A percentile compares a stretch with the other conserved stretches of the same genome.
Conservation (phyloP, 1,284 basidiomycete species). For the Ceratobasidium sp. region DNA sequence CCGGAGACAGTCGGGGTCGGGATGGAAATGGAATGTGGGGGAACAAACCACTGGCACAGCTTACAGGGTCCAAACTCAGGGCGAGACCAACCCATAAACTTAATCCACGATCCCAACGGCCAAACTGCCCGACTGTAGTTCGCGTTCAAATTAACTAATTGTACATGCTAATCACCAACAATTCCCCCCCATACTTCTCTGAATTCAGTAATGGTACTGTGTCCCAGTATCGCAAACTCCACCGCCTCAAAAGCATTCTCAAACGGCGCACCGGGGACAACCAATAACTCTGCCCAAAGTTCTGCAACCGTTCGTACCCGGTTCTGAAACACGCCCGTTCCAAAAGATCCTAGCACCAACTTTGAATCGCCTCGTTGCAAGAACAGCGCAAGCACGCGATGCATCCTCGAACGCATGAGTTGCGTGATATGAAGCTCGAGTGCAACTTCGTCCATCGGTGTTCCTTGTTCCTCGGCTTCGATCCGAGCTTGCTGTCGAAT, state of each 20-base stretch:
- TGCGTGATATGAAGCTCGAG: constrained; percentile 59
- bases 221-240: constrained; percentile 71
- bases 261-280: constrained; percentile 63
- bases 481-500: constrained; percentile 57
- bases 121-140: background rate
- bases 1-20: constrained; percentile 27
- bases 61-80: constrained; percentile 12
- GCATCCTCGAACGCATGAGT: constrained; percentile 75
- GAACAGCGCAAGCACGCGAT: constrained; percentile 69
- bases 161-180: constrained; percentile 1
- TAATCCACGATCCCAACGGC: background rate
- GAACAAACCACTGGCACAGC: constrained; percentile 21
- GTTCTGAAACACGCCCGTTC: constrained; percentile 77
- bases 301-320: constrained; percentile 64
- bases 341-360: constrained; percentile 75
- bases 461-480: constrained; percentile 50
- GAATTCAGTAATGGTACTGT: constrained; percentile 64
- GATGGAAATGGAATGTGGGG: constrained; percentile 6
- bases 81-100: background rate
- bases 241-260: constrained; percentile 67
- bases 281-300: constrained; percentile 70
- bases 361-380: constrained; percentile 66
- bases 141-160: too few species aligned
- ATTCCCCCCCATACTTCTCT: constrained; percentile 53
- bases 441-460: constrained; percentile 60